These are phyloP conservation scores for Copromyces sp. DNA, from an alignment of 495 filamentous ascomycete genomes.

Conservation along the genomic window DNA sequence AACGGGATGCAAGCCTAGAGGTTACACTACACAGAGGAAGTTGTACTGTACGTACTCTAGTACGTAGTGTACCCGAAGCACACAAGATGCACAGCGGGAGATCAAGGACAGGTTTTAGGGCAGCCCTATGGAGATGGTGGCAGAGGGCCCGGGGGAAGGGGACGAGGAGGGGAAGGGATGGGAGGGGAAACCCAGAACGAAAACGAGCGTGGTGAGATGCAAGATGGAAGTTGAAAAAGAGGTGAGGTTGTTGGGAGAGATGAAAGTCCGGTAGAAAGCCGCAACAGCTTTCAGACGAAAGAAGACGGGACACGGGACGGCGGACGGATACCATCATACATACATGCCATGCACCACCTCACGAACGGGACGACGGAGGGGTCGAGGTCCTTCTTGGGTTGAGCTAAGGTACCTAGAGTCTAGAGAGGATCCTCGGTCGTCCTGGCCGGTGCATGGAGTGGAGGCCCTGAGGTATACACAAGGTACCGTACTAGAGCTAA, in stretches of 20 bases:
- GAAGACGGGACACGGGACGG: neutral
- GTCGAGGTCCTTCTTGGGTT: neutral
- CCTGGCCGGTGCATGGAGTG: neutral
- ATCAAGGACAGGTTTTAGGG: neutral
- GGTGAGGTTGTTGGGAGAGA: neutral
- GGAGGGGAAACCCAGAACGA: neutral
- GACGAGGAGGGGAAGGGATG: neutral
- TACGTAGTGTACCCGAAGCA: neutral
- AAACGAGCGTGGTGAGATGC: constrained; percentile 9
- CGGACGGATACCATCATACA: neutral
- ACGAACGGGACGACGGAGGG: neutral
- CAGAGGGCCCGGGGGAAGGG: neutral
- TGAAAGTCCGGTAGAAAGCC: neutral
- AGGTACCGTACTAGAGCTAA: neutral
- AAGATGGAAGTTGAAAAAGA: neutral
- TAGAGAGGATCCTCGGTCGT: neutral
- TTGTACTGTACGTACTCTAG: neutral
- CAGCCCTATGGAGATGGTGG: neutral
- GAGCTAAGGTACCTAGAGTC: neutral
- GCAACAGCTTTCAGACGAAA: neutral
- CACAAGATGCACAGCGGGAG: neutral
- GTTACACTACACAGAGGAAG: neutral
- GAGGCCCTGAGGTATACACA: neutral
- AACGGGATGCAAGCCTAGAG: neutral
- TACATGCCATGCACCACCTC: neutral